Evolutionary conservation across 345 rosid genomes (phyloP).

Genomic region (Rhizophora mangle): DNA sequence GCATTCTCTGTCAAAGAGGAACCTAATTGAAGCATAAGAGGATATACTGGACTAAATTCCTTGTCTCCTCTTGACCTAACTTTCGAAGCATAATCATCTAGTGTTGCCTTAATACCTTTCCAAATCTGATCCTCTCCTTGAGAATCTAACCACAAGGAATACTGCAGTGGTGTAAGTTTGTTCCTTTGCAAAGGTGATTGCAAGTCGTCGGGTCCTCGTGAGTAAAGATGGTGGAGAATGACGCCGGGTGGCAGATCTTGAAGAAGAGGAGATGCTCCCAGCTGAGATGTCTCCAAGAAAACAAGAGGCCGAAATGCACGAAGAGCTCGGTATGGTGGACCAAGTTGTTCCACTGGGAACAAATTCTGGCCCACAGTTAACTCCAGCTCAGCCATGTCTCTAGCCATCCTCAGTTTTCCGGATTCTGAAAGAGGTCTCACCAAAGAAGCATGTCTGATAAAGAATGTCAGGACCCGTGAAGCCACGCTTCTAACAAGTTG

Average conservation of each 20-base stretch:
- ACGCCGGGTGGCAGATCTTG: constrained; percentile 87
- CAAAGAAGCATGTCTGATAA: constrained; percentile 87
- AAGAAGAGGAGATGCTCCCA: constrained; percentile 77
- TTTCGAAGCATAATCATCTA: constrained; percentile 83
- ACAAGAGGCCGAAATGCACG: constrained; percentile 90
- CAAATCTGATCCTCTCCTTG: constrained; percentile 97
- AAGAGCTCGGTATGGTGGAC: constrained; percentile 91
- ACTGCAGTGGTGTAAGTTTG: constrained; percentile 71
- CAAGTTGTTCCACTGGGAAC: constrained; percentile 96
- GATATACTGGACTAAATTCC: constrained; percentile 95
- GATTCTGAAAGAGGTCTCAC: constrained; percentile 97
- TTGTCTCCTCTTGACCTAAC: constrained; percentile 90
- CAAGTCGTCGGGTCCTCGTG: constrained; percentile 87
- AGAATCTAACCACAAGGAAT: constrained; percentile 92
- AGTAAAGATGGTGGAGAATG: constrained; percentile 86
- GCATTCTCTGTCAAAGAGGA: constrained; percentile 56
- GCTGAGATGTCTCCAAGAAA: constrained; percentile 85
- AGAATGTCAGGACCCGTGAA: constrained; percentile 78
- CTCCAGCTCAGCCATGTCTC: constrained; percentile 99
- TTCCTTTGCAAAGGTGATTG: constrained; percentile 88
- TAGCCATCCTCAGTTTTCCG: constrained; percentile 93
- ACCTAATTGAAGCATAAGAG: constrained; percentile 85
- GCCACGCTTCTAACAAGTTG: constrained; percentile 86
- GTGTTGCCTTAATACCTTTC: constrained; percentile 92
- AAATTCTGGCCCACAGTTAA: constrained; percentile 88